Base-by-base conservation (phyloP, 2,329 filamentous ascomycete genomes). In the Nothopassalora personata region DNA sequence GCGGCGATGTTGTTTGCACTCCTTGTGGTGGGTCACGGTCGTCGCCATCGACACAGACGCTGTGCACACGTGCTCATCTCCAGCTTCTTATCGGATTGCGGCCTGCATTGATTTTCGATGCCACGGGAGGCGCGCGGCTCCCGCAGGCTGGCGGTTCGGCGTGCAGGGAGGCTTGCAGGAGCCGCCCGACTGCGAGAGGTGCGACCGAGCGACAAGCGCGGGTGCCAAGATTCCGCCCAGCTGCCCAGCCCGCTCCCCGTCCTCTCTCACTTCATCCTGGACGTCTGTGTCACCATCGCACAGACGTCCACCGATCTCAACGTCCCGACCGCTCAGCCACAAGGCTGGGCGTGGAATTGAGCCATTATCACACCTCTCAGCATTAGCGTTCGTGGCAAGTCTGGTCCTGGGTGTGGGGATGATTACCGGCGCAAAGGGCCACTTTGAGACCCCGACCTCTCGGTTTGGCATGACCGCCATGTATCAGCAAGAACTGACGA, bases 281-380 rank as follows among this genome's bases (percentile, higher is more conserved):
- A 11, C 18, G 4, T 11, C 8, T 31, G 49, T 34, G 34, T 18
- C 49, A 31, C 49, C 27, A 31, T 43, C 18, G 39, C 56, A 47
- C 28, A 50, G 50, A 49, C 36, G 23, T 13, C 30, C 43, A 49
- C 54, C 28, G 50, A 51, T 53, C 56, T 58, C 59, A 57, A 55
- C 56, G 53, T 56, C 50, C 51, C 15, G 43, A 47, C 46, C 56
- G 45, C 46, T 58, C 18, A 54, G 53, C 43, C n/a, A 39, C 23
- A 58, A 28, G 36, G 57, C 60, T 55, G 57, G 54, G 60, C 53
- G 57, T 55, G 56, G 49, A 54, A 59, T 36, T 57, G 31, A 30
- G 10, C 28, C 9, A 49, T 18, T 4, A 28, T 49, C 46, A 28
- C 19, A 36, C 19, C 2, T 28, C 27, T 23, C n/a, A 36, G 15